A percentile compares a stretch with the other conserved stretches of the same genome.
These are phyloP conservation scores for Linum trigynum DNA, from an alignment of 345 rosid species.

Conservation along the genomic window DNA sequence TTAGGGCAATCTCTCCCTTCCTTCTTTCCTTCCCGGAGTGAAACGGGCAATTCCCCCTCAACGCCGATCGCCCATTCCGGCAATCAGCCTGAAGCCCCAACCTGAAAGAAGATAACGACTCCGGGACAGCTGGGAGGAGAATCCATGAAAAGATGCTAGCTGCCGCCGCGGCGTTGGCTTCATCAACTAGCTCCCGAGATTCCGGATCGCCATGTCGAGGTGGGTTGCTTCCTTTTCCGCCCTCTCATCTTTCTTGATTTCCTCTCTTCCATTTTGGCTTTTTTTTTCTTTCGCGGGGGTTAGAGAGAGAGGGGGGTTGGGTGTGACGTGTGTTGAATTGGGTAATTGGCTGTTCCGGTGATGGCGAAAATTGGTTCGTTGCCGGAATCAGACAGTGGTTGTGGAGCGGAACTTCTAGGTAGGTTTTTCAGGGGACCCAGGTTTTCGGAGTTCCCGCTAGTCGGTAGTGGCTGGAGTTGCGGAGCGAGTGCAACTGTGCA, in stretches of 20 bases:
- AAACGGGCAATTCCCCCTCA: background rate
- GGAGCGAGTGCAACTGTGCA: no score
- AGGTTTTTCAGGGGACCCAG: no score
- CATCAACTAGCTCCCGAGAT: background rate
- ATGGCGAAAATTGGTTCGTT: no score
- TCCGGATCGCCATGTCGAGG: slow-evolving; percentile 54
- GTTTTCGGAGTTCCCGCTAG: no score
- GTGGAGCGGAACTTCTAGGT: no score
- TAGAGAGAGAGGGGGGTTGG: no score
- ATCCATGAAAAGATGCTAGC: slow-evolving; percentile 48
- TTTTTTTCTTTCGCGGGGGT: background rate
- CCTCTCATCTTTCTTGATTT: background rate
- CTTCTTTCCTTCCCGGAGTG: no score
- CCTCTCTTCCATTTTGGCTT: background rate
- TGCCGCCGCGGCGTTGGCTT: slow-evolving; percentile 16
- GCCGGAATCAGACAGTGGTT: no score
- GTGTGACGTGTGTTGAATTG: no score
- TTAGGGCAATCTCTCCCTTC: background rate
- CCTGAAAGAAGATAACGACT: background rate
- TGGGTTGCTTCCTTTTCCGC: slow-evolving; percentile 3
- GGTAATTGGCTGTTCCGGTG: no score
- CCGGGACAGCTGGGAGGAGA: background rate
- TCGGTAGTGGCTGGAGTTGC: no score
- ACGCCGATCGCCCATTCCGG: background rate
- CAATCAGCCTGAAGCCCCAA: background rate